Conservation (phyloP, 2,329 filamentous ascomycete species). For the Setomelanomma holmii region DNA sequence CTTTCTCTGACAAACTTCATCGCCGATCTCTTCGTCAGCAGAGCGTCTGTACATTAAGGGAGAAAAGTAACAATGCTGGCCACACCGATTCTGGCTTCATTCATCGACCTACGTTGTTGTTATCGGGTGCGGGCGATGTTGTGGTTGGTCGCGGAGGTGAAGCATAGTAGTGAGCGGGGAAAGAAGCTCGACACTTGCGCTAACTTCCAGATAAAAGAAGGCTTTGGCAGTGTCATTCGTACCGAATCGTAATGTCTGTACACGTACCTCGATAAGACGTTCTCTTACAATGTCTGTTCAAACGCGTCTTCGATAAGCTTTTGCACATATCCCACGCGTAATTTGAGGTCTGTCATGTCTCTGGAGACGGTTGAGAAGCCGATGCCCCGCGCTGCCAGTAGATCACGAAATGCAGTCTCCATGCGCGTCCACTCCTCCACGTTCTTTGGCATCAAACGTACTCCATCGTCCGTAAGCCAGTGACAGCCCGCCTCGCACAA, state of each 20-base stretch:
- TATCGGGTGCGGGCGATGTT: no score
- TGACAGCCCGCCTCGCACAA: constrained; percentile 50
- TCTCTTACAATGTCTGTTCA: not conserved
- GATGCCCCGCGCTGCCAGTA: constrained; percentile 27
- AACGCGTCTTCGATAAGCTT: not conserved
- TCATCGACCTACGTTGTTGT: no score
- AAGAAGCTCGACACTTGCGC: no score
- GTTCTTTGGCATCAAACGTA: constrained; percentile 42
- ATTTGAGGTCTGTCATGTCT: not conserved
- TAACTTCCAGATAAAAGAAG: no score
- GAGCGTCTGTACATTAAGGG: no score
- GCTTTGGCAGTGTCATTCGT: not conserved
- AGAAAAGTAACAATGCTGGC: no score
- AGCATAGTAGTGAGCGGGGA: no score
- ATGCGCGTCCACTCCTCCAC: constrained; percentile 35
- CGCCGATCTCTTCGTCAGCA: no score
- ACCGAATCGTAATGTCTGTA: not conserved
- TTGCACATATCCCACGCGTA: not conserved
- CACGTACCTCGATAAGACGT: not conserved
- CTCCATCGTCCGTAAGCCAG: constrained; percentile 50
- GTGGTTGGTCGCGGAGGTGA: no score
- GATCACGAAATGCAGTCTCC: constrained; percentile 26
- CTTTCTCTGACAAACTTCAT: no score
- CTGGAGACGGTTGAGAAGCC: not conserved
- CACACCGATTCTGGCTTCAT: no score